Percentiles rank a stretch among this genome's conserved stretches.
phyloP scores from a whole-genome alignment of 768 basidiomycete species.

The Mycena polygramma region DNA sequence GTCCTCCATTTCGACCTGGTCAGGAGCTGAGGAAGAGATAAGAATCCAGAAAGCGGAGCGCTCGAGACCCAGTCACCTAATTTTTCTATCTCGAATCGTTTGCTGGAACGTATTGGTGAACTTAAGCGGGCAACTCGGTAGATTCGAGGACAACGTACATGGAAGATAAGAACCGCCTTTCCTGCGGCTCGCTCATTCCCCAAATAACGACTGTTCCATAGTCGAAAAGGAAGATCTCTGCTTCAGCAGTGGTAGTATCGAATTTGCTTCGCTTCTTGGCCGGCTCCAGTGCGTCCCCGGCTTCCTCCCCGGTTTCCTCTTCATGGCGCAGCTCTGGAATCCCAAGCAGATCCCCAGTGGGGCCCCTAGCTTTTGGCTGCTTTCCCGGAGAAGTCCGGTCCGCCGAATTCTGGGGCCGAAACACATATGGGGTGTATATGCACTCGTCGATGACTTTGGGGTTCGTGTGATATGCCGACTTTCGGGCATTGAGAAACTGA shows the following conservation, averaged over 20 bases:
- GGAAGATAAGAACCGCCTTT: slow-evolving; percentile 90
- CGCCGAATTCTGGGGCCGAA: slow-evolving; percentile 27
- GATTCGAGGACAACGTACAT: slow-evolving; percentile 68
- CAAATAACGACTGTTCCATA: slow-evolving; percentile 97
- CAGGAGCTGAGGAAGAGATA: slow-evolving; percentile 65
- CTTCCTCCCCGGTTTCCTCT: slow-evolving; percentile 41
- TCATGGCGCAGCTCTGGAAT: slow-evolving; percentile 73
- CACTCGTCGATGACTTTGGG: slow-evolving; percentile 92
- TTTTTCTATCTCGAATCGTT: slow-evolving; percentile 94
- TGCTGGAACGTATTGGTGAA: slow-evolving; percentile 60
- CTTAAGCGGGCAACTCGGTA: slow-evolving; percentile 24
- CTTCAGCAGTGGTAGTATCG: slow-evolving; percentile 73
- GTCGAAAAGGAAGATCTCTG: slow-evolving; percentile 93
- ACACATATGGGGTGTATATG: slow-evolving; percentile 93
- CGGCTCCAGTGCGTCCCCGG: slow-evolving; percentile 44
- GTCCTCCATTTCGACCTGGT: slow-evolving; percentile 96
- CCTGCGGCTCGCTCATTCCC: slow-evolving; percentile 97
- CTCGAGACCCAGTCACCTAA: slow-evolving; percentile 60
- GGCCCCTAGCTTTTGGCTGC: slow-evolving; percentile 29
- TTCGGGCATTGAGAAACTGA: slow-evolving; percentile 85
- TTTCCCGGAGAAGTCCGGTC: slow-evolving; percentile 18
- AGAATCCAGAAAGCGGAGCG: slow-evolving; percentile 22
- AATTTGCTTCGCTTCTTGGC: slow-evolving; percentile 76
- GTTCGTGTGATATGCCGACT: slow-evolving; percentile 85
- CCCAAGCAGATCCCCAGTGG: slow-evolving; percentile 84